These are phyloP conservation scores for Pseudogymnoascus pannorum DNA, from an alignment of 2,329 filamentous ascomycete genomes.

Conservation along the genomic window DNA sequence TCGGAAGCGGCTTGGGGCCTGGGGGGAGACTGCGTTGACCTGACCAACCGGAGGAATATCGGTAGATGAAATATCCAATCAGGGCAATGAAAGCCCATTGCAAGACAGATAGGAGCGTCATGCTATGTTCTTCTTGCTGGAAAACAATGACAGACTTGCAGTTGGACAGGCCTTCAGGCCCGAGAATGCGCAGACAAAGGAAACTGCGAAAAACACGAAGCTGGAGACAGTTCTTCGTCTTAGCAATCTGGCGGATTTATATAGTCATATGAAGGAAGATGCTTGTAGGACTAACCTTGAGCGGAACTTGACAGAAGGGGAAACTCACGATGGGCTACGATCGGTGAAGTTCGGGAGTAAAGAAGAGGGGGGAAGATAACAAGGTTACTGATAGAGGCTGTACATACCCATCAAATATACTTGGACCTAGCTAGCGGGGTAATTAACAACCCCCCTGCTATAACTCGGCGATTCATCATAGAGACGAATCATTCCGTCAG, in stretches of 20 bases:
- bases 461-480: too few species aligned
- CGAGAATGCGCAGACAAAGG: background rate
- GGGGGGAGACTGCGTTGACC: slow-evolving; percentile 33
- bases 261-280: background rate
- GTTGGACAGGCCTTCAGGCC: background rate
- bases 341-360: background rate
- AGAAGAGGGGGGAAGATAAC: too few species aligned
- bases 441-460: too few species aligned
- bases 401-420: too few species aligned
- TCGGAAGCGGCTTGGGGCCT: slow-evolving; percentile 40
- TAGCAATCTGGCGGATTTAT: background rate
- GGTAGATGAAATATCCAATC: background rate
- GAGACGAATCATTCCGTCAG: too few species aligned
- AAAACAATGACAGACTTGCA: background rate
- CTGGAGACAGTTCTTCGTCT: background rate
- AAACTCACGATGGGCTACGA: background rate
- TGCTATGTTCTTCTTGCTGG: background rate
- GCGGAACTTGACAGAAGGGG: background rate
- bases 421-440: too few species aligned
- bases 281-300: too few species aligned
- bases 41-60: background rate
- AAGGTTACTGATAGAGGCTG: too few species aligned
- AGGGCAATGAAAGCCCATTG: background rate
- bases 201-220: background rate
- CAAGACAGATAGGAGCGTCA: background rate